Base-by-base conservation (phyloP, 495 filamentous ascomycete genomes). In the Hypoxylon fuscum region DNA sequence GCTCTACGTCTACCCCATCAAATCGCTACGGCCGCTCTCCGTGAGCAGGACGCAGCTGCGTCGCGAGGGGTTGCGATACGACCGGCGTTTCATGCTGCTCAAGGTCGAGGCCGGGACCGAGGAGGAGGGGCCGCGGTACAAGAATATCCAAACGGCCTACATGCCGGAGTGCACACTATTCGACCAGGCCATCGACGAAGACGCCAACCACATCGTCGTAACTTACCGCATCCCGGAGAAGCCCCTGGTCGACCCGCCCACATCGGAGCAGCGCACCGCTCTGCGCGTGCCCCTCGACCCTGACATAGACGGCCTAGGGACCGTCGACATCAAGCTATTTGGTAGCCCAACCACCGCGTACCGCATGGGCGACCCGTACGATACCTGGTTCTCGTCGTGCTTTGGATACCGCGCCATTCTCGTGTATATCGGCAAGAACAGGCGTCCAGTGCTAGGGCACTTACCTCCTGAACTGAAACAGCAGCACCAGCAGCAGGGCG, bases 1-100 rank as follows among this genome's bases (percentile, higher is more conserved):
- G 89, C 81, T 97, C 27, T 95, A 91, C 75, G 80, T 90, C 37
- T 96, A 96, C 70, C 92, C 93, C 52, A 90, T 97, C 77, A 97
- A 96, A 68, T 92, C 88, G 2, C 82, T 97, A 0, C 85, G 88
- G 4, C 86, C 83, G 4, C 83, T 90, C 23, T 54, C 80, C 21
- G 71, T 96, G 31, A 40, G 75, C 2, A 67, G 77, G 17, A 81
- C 88, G 9, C 58, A 74, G 5, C 68, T 93, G 29, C 87, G 86
- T 1, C 73, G 79, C n/a, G 81, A 86, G 59, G 92, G 92, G 10
- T 83, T 96, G 55, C 74, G 76, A 27, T 82, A 91, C 73, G 93
- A 97, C 76, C 86, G 93, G 7, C 77, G 80, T 12, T 95, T 91
- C 71, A 90, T 95, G 85, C 82, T 96, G 15, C 81, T 89, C 50